A percentile compares a stretch with the other conserved stretches of the same genome.
These are phyloP conservation scores for Fusarium sp. DNA, from an alignment of 2,329 filamentous ascomycete species.

Conservation along the genomic window DNA sequence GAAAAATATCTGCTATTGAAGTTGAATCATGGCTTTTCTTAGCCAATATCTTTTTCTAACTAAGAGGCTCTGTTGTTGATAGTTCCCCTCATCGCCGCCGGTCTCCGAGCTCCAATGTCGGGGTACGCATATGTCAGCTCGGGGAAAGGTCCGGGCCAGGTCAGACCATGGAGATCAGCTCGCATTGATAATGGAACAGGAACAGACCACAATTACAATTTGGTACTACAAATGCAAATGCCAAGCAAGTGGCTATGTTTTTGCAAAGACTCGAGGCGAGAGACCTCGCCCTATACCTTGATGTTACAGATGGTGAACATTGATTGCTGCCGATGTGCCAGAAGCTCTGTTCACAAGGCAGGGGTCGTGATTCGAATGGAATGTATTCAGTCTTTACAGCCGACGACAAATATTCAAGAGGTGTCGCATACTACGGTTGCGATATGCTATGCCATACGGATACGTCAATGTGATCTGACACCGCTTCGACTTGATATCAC, in stretches of 20 bases:
- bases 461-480: constrained; percentile 24
- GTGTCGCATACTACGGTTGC: constrained; percentile 12
- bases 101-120: constrained; percentile 44
- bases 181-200: constrained; percentile 21
- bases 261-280: background rate
- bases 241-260: background rate
- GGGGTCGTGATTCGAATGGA: constrained; percentile 17
- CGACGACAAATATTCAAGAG: background rate
- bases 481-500: constrained; percentile 3
- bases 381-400: background rate
- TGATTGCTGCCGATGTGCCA: constrained; percentile 16
- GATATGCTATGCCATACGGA: background rate
- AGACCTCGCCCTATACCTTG: constrained; percentile 12
- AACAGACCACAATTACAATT: constrained; percentile 27
- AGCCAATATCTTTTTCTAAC: background rate
- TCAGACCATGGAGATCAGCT: constrained; percentile 27
- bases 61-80: constrained; percentile 1
- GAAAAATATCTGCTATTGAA: background rate
- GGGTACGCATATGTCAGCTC: constrained; percentile 41
- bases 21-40: constrained; percentile 17
- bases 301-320: background rate
- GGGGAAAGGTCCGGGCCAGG: constrained; percentile 25
- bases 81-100: constrained; percentile 39
- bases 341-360: constrained; percentile 8
- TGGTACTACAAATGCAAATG: background rate